These are phyloP conservation scores for Rhizoclosmatium globosum DNA, from an alignment of 192 early-diverging fungal species.

Conservation along the genomic window DNA sequence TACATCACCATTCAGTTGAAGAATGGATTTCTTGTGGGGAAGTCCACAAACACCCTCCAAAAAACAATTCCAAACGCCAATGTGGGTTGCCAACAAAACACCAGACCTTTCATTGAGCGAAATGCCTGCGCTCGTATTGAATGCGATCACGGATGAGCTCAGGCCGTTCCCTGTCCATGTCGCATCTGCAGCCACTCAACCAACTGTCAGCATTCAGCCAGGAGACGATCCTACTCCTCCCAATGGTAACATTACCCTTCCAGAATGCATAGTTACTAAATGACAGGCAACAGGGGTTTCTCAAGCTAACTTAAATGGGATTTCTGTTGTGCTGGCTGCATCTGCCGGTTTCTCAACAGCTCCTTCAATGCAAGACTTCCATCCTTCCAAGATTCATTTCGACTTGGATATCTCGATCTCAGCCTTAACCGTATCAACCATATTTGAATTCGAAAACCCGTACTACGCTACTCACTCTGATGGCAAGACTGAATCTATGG, in stretches of 20 bases:
- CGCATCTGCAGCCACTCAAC: not conserved
- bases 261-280: not conserved
- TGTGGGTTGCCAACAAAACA: not conserved
- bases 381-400: slow-evolving; percentile 13
- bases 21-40: too few species aligned
- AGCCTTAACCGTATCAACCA: not conserved
- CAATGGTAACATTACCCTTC: not conserved
- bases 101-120: not conserved
- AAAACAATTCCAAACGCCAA: not conserved
- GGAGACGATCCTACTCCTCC: slow-evolving; percentile 28
- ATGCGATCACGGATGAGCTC: not conserved
- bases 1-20: too few species aligned
- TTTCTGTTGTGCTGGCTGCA: not conserved
- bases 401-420: slow-evolving; percentile 6
- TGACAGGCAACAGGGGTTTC: not conserved
- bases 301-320: slow-evolving; percentile 21
- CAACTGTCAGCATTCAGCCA: not conserved
- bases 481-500: slow-evolving; percentile 5
- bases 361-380: slow-evolving; percentile 2
- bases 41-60: too few species aligned
- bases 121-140: not conserved
- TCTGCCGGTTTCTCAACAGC: slow-evolving; percentile 22
- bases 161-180: not conserved
- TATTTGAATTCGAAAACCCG: slow-evolving; percentile 23
- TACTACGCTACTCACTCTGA: not conserved